Base-by-base conservation (phyloP, 1,139 yeast species). In the Groenewaldozyma auringiensis region DNA sequence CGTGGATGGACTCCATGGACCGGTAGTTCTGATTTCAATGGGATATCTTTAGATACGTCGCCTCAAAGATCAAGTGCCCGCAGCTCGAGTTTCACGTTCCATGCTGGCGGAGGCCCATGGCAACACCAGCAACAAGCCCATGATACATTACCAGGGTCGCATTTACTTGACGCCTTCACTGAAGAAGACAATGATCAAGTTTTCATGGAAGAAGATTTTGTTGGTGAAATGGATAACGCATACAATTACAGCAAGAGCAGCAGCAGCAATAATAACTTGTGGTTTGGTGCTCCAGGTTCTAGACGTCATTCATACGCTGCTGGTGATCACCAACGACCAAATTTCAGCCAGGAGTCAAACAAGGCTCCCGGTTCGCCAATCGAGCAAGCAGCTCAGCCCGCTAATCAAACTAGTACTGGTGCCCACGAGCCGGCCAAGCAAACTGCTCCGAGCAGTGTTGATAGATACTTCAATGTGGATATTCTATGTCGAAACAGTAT, bases 251-350 rank as follows among this genome's bases (percentile, higher is more conserved):
- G 25, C 25, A 8, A 18, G 4, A 18, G 25, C 9, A 20, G 20
- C n/a, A 4, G 6, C 6, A 27, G 31, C 13, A 27, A 27, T 27
- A 25, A 8, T 3, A 20, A 14, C 21, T 38, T 43, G 16, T 43
- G 46, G 46, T 43, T 43, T 38, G 46, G 42, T 8, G 42, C 43
- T 4, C 46, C 51, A 4, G 53, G 49, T 0, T 53, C 54, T 13
- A 37, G 59, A 34, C 45, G 59, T n/a, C 58, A 55, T 43, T 53
- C 57, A n/a, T 55, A 55, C 39, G 59, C 59, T 17, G 59, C 56
- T 11, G 58, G 55, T 22, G 37, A 25, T 17, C 11, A 27, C 4
- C 40, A 35, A 13, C 16, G 29, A 4, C 18, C 36, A 13, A 6
- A 13, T 17, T n/a, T 38, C 16, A 16, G 14, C 39, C 22, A 17